Percentiles rank a stretch among this genome's conserved stretches.
Evolutionary conservation across 208 protist genomes (phyloP).

Genomic region (Novymonas esmeraldas): DNA sequence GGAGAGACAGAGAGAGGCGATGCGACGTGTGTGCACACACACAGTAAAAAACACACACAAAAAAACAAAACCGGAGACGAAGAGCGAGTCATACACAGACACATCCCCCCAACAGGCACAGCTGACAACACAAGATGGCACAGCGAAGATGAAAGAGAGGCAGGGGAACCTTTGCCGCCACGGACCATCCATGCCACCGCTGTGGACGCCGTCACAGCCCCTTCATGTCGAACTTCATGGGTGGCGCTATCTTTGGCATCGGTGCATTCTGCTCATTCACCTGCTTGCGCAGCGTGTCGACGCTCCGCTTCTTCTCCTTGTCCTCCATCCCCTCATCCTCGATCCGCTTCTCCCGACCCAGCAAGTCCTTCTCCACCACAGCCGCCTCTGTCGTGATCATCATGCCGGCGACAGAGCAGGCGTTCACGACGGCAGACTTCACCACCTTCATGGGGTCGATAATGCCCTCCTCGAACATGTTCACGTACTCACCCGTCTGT

Average conservation of each 20-base stretch:
- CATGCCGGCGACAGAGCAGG: constrained; percentile 97
- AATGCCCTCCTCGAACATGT: constrained; percentile 99
- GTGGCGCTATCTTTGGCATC: constrained; percentile 82
- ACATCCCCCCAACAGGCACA: background rate
- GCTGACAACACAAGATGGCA: too few relatives aligned
- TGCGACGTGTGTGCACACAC: background rate
- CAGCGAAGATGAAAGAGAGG: too few relatives aligned
- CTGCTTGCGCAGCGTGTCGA: constrained; percentile 68
- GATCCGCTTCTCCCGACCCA: constrained; percentile 46
- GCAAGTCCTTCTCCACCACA: constrained; percentile 91
- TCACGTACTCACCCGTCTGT: constrained; percentile 94
- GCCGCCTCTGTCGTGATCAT: constrained; percentile 99
- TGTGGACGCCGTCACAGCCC: constrained; percentile 44
- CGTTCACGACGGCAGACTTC: constrained; percentile 97
- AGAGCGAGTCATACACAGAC: background rate
- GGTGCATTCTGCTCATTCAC: constrained; percentile 83
- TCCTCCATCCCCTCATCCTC: constrained; percentile 87
- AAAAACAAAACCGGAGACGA: background rate
- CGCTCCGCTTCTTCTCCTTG: constrained; percentile 75
- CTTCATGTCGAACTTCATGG: constrained; percentile 91
- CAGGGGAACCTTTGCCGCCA: background rate
- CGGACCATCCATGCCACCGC: background rate
- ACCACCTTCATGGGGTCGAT: constrained; percentile 99
- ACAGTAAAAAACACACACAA: background rate
- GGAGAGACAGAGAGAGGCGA: background rate